A percentile compares a stretch with the other conserved stretches of the same genome.
Conservation (phyloP, 805 yeast species). For the Ogataea sp. region DNA sequence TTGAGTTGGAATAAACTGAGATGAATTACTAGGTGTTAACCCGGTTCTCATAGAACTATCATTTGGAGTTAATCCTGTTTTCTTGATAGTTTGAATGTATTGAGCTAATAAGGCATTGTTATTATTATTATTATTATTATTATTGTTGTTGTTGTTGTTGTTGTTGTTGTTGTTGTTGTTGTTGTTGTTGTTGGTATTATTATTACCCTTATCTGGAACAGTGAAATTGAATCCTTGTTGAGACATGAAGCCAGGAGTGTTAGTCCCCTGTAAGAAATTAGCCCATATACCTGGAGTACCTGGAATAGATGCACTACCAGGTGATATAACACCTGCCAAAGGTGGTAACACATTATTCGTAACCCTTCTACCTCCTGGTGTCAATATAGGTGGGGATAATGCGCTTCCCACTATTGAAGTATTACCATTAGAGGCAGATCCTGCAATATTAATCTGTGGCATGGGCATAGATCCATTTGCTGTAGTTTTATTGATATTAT, state of each 20-base stretch:
- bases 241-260: constrained; percentile 7
- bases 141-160: constrained; percentile 6
- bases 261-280: constrained; percentile 34
- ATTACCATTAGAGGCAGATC: neutral
- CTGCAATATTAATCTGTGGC: no score
- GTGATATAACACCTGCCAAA: constrained; percentile 32
- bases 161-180: constrained; percentile 1
- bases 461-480: neutral
- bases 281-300: constrained; percentile 52
- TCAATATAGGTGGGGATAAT: constrained; percentile 38
- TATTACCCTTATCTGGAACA: neutral
- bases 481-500: neutral
- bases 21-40: constrained; percentile 55
- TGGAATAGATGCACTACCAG: constrained; percentile 33
- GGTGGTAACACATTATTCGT: constrained; percentile 36
- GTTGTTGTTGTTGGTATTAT: constrained; percentile 6
- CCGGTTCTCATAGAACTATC: constrained; percentile 69
- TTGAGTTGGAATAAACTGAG: no score
- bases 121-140: constrained; percentile 5
- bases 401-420: constrained; percentile 8
- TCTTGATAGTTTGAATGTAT: constrained; percentile 21
- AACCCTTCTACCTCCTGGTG: constrained; percentile 46
- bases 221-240: neutral
- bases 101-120: constrained; percentile 4
- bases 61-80: constrained; percentile 67